These are phyloP conservation scores for Novymonas esmeraldas DNA, from an alignment of 208 protist species.

Conservation along the genomic window DNA sequence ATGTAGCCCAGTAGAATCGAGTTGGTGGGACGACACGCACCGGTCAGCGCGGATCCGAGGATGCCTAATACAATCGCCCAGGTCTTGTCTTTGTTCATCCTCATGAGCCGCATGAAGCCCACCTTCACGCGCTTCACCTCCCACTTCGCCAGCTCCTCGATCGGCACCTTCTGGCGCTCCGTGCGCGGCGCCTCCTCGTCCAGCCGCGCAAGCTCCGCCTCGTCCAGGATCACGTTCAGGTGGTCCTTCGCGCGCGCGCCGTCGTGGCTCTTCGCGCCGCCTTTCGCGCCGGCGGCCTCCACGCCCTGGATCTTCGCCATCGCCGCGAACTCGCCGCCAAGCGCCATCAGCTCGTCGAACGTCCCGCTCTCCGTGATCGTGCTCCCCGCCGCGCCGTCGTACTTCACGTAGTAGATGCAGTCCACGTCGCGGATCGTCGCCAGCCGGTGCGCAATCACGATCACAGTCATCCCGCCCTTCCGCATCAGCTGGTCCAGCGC, in stretches of 20 bases:
- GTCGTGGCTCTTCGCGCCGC: slow-evolving; percentile 3
- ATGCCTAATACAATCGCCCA: slow-evolving; percentile 51
- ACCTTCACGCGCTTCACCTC: slow-evolving; percentile 53
- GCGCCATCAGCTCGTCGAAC: slow-evolving; percentile 59
- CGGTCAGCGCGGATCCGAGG: slow-evolving; percentile 54
- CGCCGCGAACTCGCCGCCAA: slow-evolving; percentile 56
- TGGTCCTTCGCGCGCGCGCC: neutral
- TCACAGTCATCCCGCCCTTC: slow-evolving; percentile 57
- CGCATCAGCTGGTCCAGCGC: slow-evolving; percentile 78
- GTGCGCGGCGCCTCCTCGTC: slow-evolving; percentile 52
- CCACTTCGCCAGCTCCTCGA: slow-evolving; percentile 61
- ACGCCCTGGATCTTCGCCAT: slow-evolving; percentile 72
- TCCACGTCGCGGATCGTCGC: slow-evolving; percentile 89
- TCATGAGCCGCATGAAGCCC: slow-evolving; percentile 43
- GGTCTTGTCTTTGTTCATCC: slow-evolving; percentile 35
- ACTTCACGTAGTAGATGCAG: slow-evolving; percentile 81
- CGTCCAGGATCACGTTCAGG: slow-evolving; percentile 44
- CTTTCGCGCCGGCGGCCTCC: neutral
- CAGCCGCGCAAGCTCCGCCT: slow-evolving; percentile 42
- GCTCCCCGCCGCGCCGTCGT: slow-evolving; percentile 62
- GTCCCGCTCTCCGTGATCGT: slow-evolving; percentile 59
- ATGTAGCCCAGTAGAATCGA: slow-evolving; percentile 58
- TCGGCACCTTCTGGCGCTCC: slow-evolving; percentile 59
- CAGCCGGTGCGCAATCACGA: slow-evolving; percentile 92
- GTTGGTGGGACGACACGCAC: slow-evolving; percentile 36